These are phyloP conservation scores for Globisporangium cystogenes DNA, from an alignment of 352 stramenopile species.

Conservation along the genomic window DNA sequence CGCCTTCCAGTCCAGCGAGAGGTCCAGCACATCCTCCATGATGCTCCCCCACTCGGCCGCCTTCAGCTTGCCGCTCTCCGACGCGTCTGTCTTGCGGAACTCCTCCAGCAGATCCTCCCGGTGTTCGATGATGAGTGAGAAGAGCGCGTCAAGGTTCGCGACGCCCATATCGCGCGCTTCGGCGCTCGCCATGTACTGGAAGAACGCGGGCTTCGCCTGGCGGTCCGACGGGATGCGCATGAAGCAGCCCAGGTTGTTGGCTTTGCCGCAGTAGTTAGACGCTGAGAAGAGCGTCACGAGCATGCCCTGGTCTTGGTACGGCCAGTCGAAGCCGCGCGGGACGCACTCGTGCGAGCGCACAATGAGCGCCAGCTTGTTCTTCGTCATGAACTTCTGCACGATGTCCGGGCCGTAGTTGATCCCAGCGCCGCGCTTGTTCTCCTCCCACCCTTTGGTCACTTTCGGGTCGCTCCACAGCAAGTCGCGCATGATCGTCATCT, in stretches of 20 bases:
- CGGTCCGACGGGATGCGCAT: constrained; percentile 67
- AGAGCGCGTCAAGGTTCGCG: constrained; percentile 80
- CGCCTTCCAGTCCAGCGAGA: constrained; percentile 74
- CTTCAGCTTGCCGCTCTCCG: constrained; percentile 33
- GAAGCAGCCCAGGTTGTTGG: constrained; percentile 83
- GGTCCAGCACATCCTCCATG: constrained; percentile 76
- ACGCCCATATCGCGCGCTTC: constrained; percentile 77
- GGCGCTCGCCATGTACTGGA: constrained; percentile 84
- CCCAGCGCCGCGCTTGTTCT: constrained; percentile 77
- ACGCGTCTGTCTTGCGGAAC: constrained; percentile 52
- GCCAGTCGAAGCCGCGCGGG: constrained; percentile 73
- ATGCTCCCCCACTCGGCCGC: constrained; percentile 50
- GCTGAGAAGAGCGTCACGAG: constrained; percentile 86
- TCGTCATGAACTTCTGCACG: constrained; percentile 83
- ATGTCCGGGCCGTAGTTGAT: constrained; percentile 75
- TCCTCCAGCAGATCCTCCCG: constrained; percentile 50
- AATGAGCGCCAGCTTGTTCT: constrained; percentile 77
- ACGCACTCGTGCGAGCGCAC: constrained; percentile 86
- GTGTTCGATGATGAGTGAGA: constrained; percentile 80
- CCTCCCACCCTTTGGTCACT: constrained; percentile 50
- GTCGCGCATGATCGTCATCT: constrained; percentile 76
- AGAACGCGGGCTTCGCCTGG: constrained; percentile 77
- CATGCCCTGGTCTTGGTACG: constrained; percentile 77
- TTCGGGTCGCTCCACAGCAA: constrained; percentile 83
- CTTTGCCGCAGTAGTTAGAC: constrained; percentile 83